Evolutionary conservation across 805 yeast species (phyloP).

Genomic region (Yarrowia porcina): DNA sequence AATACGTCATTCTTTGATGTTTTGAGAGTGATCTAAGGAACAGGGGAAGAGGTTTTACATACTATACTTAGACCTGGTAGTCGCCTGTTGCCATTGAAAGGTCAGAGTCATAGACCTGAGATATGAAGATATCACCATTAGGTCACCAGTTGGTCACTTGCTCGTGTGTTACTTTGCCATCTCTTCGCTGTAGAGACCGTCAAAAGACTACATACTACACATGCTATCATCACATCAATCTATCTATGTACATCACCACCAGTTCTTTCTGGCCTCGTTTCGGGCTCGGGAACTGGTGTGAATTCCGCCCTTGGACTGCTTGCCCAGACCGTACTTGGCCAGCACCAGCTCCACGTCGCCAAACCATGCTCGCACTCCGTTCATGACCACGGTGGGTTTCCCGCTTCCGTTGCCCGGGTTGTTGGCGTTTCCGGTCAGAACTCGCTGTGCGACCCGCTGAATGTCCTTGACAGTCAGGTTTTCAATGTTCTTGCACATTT

Average conservation of each 20-base stretch:
- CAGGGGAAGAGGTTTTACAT: too few species aligned
- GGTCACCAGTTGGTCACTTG: too few species aligned
- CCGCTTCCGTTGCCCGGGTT: constrained; percentile 52
- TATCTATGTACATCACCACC: constrained; percentile 24
- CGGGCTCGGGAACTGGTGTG: constrained; percentile 11
- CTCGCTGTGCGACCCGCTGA: constrained; percentile 65
- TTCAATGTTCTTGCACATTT: constrained; percentile 79
- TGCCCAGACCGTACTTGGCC: constrained; percentile 70
- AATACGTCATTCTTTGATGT: too few species aligned
- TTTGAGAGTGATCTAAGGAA: too few species aligned
- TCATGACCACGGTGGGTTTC: constrained; percentile 81
- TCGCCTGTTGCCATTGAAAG: too few species aligned
- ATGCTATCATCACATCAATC: too few species aligned
- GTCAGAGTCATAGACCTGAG: too few species aligned
- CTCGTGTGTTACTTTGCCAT: too few species aligned
- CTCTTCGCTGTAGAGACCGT: too few species aligned
- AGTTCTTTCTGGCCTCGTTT: constrained; percentile 18
- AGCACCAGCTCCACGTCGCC: constrained; percentile 76
- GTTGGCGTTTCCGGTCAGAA: constrained; percentile 63
- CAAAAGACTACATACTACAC: too few species aligned
- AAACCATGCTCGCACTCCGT: constrained; percentile 79
- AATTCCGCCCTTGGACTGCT: constrained; percentile 25
- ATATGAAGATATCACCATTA: too few species aligned
- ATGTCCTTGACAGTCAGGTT: constrained; percentile 64
- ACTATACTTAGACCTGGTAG: too few species aligned